Percentiles rank a stretch among this genome's conserved stretches.
Conservation (phyloP, 768 basidiomycete species). For the Leucocoprinus leucothites region DNA sequence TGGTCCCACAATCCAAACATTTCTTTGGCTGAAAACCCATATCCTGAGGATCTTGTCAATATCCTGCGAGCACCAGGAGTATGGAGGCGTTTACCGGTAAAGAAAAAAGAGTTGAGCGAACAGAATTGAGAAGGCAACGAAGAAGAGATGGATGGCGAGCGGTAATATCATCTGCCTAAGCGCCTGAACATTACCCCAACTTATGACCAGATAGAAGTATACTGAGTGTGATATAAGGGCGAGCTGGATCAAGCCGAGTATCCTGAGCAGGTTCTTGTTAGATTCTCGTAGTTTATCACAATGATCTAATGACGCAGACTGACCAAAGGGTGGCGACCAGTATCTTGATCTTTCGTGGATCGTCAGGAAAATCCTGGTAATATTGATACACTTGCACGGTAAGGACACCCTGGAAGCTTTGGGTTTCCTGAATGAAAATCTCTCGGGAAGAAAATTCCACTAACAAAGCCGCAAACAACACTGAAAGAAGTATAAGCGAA, state of each 20-base stretch:
- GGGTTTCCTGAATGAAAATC: too few species aligned
- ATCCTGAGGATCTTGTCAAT: conserved; percentile 6
- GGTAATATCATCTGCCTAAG: conserved; percentile 8
- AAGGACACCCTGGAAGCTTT: conserved; percentile 20
- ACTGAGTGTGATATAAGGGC: conserved; percentile 15
- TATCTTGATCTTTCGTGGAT: conserved; percentile 12
- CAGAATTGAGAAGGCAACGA: conserved; percentile 14
- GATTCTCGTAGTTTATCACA: too few species aligned
- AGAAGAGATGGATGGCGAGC: conserved; percentile 14
- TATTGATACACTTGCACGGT: conserved; percentile 19
- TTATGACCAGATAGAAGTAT: conserved; percentile 20
- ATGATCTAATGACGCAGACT: not conserved
- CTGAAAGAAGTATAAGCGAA: not conserved
- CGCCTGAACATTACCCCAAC: conserved; percentile 14
- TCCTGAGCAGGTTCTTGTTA: conserved; percentile 9
- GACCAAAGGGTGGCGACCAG: conserved; percentile 13
- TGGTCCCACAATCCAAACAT: not conserved
- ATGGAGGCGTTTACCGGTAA: conserved; percentile 1
- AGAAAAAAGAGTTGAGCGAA: conserved; percentile 17
- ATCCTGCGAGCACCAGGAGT: too few species aligned
- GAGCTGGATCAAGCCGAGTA: conserved; percentile 17
- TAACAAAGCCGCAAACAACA: conserved; percentile 6
- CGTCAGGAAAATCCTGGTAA: conserved; percentile 17
- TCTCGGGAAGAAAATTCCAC: not conserved
- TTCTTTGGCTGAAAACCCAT: conserved; percentile 15